These are phyloP conservation scores for Eremochloa ophiuroides DNA, from an alignment of 176 grass and related monocot species.

Conservation along the genomic window DNA sequence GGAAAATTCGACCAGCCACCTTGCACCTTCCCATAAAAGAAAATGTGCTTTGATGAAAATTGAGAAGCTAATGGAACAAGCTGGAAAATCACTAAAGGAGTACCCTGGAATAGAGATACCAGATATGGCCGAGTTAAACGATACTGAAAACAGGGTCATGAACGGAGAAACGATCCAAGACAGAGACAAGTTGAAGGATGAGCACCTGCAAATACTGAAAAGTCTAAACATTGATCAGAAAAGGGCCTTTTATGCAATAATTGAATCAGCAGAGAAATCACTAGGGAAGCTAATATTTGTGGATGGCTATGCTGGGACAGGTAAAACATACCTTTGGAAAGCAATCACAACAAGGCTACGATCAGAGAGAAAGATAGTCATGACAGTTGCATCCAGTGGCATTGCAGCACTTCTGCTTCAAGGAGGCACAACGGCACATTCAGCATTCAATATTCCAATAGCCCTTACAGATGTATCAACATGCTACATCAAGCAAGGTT, in stretches of 20 bases:
- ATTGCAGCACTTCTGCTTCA: constrained; percentile 3
- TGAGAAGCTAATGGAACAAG: constrained; percentile 22
- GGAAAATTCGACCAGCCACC: neutral
- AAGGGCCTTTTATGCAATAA: neutral
- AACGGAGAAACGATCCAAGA: neutral
- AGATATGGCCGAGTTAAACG: neutral
- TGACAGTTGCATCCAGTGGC: constrained; percentile 5
- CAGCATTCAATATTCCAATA: constrained; percentile 11
- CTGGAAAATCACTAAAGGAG: neutral
- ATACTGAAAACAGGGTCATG: neutral
- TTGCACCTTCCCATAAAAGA: neutral
- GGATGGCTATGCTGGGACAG: constrained; percentile 11
- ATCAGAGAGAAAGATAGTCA: constrained; percentile 2
- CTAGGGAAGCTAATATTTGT: constrained; percentile 15
- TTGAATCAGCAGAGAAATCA: neutral
- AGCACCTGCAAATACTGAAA: neutral
- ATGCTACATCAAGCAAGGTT: constrained; percentile 21
- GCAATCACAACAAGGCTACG: neutral
- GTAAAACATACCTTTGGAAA: constrained; percentile 14
- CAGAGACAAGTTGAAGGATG: neutral
- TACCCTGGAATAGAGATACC: constrained; percentile 7
- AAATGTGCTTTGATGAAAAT: neutral
- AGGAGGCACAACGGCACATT: constrained; percentile 8
- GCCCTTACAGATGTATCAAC: neutral
- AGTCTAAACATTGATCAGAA: neutral